Evolutionary conservation across 1,139 yeast genomes (phyloP).

Genomic region (Dujonia santamariae): DNA sequence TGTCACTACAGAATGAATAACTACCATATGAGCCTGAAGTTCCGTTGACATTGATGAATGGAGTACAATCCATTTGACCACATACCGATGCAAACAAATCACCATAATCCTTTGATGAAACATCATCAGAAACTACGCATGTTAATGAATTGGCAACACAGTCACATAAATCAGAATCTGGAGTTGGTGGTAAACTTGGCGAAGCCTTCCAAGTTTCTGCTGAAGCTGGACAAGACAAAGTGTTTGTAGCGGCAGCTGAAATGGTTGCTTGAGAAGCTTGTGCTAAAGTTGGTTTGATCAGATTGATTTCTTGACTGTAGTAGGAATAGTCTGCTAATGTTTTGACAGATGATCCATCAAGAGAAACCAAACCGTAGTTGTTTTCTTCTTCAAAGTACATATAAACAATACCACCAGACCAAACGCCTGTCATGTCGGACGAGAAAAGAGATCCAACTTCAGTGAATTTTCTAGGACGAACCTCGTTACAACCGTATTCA

Average conservation of each 20-base stretch:
- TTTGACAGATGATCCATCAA: constrained; percentile 33
- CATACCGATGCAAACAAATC: constrained; percentile 34
- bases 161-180: constrained; percentile 36
- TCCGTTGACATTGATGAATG: constrained; percentile 32
- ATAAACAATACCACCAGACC: constrained; percentile 92
- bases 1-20: constrained; percentile 36
- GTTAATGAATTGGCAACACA: constrained; percentile 33
- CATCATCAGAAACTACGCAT: constrained; percentile 35
- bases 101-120: constrained; percentile 30
- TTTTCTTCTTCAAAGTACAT: constrained; percentile 85
- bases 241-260: constrained; percentile 22
- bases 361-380: constrained; percentile 72
- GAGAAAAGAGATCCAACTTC: constrained; percentile 57
- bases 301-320: constrained; percentile 56
- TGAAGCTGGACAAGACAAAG: constrained; percentile 35
- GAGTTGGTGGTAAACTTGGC: constrained; percentile 43
- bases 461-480: constrained; percentile 58
- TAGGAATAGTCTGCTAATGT: constrained; percentile 46
- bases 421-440: constrained; percentile 51
- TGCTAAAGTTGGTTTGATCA: constrained; percentile 36
- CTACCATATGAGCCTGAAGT: constrained; percentile 39
- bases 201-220: constrained; percentile 39
- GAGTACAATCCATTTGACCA: constrained; percentile 31
- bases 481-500: constrained; percentile 77
- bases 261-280: constrained; percentile 21